Percentiles rank a stretch among this genome's conserved stretches.
phyloP scores from a whole-genome alignment of 495 filamentous ascomycete genomes.

The Apodospora peruviana region DNA sequence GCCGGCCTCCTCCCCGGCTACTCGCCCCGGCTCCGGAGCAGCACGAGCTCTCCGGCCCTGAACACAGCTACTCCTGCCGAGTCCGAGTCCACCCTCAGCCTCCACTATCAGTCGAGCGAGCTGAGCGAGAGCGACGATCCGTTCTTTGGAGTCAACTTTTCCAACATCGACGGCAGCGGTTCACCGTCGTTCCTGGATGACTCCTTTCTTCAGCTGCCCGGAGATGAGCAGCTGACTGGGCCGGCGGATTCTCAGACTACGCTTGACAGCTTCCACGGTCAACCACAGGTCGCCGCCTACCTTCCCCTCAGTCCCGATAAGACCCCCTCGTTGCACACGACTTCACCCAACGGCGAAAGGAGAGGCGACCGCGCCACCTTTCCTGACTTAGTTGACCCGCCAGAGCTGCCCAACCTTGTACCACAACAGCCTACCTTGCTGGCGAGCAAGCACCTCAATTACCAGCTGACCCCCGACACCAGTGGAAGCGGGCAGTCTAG shows the following conservation, averaged over 20 bases:
- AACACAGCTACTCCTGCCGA: slow-evolving; percentile 39
- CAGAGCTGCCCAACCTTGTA: slow-evolving; percentile 15
- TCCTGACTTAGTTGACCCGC: slow-evolving; percentile 14
- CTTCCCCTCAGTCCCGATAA: slow-evolving; percentile 30
- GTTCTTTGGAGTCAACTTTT: slow-evolving; percentile 36
- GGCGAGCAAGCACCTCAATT: slow-evolving; percentile 19
- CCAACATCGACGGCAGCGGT: slow-evolving; percentile 19
- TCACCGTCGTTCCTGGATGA: slow-evolving; percentile 33
- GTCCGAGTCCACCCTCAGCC: slow-evolving; percentile 30
- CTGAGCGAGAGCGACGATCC: slow-evolving; percentile 37
- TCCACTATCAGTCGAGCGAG: slow-evolving; percentile 37
- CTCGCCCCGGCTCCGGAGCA: slow-evolving; percentile 33
- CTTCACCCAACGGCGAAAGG: slow-evolving; percentile 21
- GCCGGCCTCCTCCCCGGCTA: slow-evolving; percentile 33
- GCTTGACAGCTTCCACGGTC: slow-evolving; percentile 4
- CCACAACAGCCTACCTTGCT: slow-evolving; percentile 23
- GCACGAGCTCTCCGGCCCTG: slow-evolving; percentile 33
- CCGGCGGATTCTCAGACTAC: slow-evolving; percentile 8
- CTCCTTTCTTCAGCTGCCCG: slow-evolving; percentile 6
- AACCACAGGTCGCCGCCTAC: slow-evolving; percentile 10
- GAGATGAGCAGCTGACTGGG: slow-evolving; percentile 4
- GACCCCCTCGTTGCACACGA: slow-evolving; percentile 24
- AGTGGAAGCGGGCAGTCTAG: slow-evolving; percentile 43
- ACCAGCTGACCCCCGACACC: slow-evolving; percentile 43
- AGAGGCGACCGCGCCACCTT: slow-evolving; percentile 11